These are phyloP conservation scores for Nannizzia gypsea DNA, from an alignment of 2,329 filamentous ascomycete genomes.

Conservation along the genomic window DNA sequence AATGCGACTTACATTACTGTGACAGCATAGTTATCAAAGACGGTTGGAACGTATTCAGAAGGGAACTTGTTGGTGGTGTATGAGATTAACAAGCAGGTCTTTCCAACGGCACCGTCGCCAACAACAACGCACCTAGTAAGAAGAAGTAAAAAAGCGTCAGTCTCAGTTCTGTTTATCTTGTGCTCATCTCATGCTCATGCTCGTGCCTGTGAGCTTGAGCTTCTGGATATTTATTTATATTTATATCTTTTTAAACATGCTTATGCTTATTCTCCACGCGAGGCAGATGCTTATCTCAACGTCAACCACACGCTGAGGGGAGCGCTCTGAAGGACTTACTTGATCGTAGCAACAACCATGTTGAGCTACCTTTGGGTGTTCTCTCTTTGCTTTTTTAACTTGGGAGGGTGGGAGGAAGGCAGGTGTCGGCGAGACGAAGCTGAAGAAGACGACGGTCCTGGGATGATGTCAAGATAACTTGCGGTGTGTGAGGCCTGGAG, in stretches of 20 bases:
- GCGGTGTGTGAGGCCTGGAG: neutral
- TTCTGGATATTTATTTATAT: too few species aligned
- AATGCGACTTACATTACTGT: conserved; percentile 75
- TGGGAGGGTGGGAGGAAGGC: neutral
- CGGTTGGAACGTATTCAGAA: conserved; percentile 97
- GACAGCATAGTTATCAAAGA: conserved; percentile 99
- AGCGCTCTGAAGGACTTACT: conserved; percentile 36
- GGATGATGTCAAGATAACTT: neutral
- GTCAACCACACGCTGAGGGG: neutral
- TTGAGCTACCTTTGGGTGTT: conserved; percentile 17
- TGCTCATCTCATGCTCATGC: too few species aligned
- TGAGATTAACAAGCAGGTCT: conserved; percentile 97
- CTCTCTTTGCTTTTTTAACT: neutral
- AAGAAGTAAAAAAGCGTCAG: neutral
- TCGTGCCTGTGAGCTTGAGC: too few species aligned
- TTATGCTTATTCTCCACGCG: neutral
- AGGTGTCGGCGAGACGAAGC: too few species aligned
- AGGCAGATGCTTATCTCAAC: neutral
- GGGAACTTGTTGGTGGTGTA: conserved; percentile 99
- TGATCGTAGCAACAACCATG: conserved; percentile 54
- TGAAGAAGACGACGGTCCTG: conserved; percentile 1
- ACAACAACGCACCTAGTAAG: conserved; percentile 82
- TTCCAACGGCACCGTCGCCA: conserved; percentile 97
- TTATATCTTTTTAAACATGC: neutral
- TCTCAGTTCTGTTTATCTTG: too few species aligned